phyloP scores from a whole-genome alignment of 2,329 filamentous ascomycete species.

The Fusarium nematophilum region DNA sequence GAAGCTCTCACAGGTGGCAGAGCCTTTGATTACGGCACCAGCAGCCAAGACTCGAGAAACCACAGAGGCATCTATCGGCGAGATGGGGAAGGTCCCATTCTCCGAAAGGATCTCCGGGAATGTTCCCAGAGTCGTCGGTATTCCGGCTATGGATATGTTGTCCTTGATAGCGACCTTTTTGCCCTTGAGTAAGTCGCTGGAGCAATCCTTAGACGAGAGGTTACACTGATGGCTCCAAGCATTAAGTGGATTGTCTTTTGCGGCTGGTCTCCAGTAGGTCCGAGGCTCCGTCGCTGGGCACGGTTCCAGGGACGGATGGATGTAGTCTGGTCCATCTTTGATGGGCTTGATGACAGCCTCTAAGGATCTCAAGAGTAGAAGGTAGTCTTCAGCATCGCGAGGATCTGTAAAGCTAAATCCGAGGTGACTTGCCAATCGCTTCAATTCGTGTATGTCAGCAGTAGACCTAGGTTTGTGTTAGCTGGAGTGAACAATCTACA shows the following conservation, averaged over 20 bases:
- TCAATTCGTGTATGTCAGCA: too few relatives aligned
- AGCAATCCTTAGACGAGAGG: constrained; percentile 18
- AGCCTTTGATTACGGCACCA: constrained; percentile 42
- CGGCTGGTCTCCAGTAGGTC: constrained; percentile 34
- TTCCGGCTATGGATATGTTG: constrained; percentile 44
- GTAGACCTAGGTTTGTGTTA: too few relatives aligned
- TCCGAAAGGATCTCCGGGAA: constrained; percentile 13
- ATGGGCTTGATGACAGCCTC: constrained; percentile 43
- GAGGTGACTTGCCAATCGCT: too few relatives aligned
- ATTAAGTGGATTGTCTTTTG: constrained; percentile 46
- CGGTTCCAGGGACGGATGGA: constrained; percentile 39
- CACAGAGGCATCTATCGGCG: constrained; percentile 31
- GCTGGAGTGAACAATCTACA: too few relatives aligned
- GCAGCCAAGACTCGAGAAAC: constrained; percentile 42
- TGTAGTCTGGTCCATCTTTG: constrained; percentile 43
- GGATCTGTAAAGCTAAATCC: background rate
- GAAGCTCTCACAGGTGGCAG: constrained; percentile 46
- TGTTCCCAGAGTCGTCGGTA: constrained; percentile 42
- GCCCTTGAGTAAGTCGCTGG: constrained; percentile 24
- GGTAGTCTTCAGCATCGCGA: constrained; percentile 45
- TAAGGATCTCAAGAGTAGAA: constrained; percentile 39
- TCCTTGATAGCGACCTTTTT: constrained; percentile 44
- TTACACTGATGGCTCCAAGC: constrained; percentile 50
- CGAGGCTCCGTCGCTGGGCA: constrained; percentile 19
- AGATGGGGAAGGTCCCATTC: constrained; percentile 27